A percentile compares a stretch with the other conserved stretches of the same genome.
Conservation (phyloP, 768 basidiomycete genomes). For the Lactarius trivialis region DNA sequence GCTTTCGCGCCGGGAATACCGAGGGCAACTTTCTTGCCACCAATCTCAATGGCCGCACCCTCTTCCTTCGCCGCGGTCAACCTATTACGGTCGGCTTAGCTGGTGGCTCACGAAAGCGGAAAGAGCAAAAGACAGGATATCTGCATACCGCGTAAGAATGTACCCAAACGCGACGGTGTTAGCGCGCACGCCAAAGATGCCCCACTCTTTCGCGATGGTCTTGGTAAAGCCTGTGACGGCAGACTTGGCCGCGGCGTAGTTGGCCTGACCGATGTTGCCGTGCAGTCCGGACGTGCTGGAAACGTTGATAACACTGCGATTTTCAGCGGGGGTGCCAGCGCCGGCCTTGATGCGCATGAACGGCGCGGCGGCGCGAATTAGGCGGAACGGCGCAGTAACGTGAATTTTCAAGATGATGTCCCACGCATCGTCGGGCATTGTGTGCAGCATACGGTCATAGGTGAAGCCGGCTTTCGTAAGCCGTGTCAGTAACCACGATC, state of each 20-base stretch:
- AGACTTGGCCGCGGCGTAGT: conserved; percentile 75
- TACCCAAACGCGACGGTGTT: conserved; percentile 77
- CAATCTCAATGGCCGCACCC: conserved; percentile 68
- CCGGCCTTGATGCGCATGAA: conserved; percentile 77
- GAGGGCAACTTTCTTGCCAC: conserved; percentile 77
- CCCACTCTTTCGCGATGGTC: conserved; percentile 87
- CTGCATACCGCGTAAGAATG: conserved; percentile 64
- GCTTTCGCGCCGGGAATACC: conserved; percentile 61
- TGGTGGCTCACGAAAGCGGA: neutral
- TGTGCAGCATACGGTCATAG: conserved; percentile 84
- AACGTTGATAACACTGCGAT: conserved; percentile 74
- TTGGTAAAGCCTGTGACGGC: conserved; percentile 77
- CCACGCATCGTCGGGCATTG: conserved; percentile 75
- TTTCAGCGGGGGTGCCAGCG: conserved; percentile 39
- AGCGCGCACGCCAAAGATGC: conserved; percentile 70
- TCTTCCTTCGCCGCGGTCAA: conserved; percentile 75
- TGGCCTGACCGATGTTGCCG: conserved; percentile 81
- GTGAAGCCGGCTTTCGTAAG: conserved; percentile 57
- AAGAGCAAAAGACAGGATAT: neutral
- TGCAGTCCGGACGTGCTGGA: conserved; percentile 80
- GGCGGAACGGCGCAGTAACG: conserved; percentile 79
- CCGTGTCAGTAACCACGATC: neutral
- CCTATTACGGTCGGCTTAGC: conserved; percentile 30
- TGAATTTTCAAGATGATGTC: conserved; percentile 81
- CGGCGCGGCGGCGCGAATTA: conserved; percentile 77